A percentile compares a stretch with the other conserved stretches of the same genome.
These are phyloP conservation scores for Lachancea lanzarotensis DNA, from an alignment of 805 yeast species.

Conservation along the genomic window DNA sequence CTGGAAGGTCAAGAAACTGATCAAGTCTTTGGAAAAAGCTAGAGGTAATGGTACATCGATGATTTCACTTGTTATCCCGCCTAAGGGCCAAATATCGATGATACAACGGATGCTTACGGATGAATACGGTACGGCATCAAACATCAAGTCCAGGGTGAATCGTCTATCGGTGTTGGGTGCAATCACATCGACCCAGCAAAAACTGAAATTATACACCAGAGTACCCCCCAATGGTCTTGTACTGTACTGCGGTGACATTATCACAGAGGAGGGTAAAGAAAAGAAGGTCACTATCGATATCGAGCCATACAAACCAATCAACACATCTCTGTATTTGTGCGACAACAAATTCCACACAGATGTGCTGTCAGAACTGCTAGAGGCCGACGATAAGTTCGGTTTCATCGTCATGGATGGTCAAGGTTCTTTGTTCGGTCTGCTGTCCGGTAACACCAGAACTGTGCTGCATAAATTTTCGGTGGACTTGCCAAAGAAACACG, in stretches of 20 bases:
- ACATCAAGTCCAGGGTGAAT: constrained; percentile 96
- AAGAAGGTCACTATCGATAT: constrained; percentile 94
- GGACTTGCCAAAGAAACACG: constrained; percentile 98
- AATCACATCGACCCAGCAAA: constrained; percentile 96
- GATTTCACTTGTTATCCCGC: constrained; percentile 95
- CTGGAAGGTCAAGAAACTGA: constrained; percentile 96
- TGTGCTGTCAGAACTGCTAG: constrained; percentile 87
- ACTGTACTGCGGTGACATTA: constrained; percentile 95
- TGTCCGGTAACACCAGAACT: constrained; percentile 95
- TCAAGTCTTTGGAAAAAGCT: constrained; percentile 81
- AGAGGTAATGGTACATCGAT: constrained; percentile 99
- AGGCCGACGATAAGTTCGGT: constrained; percentile 94
- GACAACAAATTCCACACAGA: constrained; percentile 98
- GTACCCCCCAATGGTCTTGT: constrained; percentile 96
- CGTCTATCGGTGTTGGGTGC: constrained; percentile 93
- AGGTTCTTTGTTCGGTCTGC: constrained; percentile 91
- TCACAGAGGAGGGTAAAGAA: constrained; percentile 95
- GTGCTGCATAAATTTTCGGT: constrained; percentile 93
- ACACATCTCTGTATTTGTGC: constrained; percentile 92
- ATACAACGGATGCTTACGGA: constrained; percentile 89
- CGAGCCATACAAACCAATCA: constrained; percentile 98
- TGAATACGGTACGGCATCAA: constrained; percentile 98
- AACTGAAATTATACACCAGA: constrained; percentile 77
- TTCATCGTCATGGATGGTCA: constrained; percentile 99
- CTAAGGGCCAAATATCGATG: constrained; percentile 86